These are phyloP conservation scores for Nothophoma quercina DNA, from an alignment of 2,329 filamentous ascomycete species.

Conservation along the genomic window DNA sequence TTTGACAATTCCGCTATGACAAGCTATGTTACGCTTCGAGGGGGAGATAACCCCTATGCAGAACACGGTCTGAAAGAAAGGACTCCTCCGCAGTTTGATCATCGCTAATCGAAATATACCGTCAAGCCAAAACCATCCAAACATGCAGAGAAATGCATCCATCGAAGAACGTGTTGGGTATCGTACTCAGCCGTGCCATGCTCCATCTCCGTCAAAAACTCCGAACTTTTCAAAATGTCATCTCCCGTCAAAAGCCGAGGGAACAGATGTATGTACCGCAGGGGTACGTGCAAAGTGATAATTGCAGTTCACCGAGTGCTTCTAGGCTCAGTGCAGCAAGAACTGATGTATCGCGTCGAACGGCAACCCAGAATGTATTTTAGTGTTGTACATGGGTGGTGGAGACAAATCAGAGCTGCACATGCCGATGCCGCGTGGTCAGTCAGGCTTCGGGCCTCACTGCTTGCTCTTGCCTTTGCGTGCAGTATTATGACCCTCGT, in stretches of 20 bases:
- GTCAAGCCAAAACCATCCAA: neutral
- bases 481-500: neutral
- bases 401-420: no score
- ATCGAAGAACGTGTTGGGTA: neutral
- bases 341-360: no score
- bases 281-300: neutral
- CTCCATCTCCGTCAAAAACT: neutral
- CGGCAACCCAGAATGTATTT: neutral
- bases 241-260: neutral
- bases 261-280: neutral
- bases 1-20: no score
- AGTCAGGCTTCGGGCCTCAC: neutral
- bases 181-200: neutral
- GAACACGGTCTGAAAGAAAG: no score
- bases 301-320: no score
- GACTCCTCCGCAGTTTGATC: no score
- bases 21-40: neutral
- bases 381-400: neutral
- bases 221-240: neutral
- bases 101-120: neutral
- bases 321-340: no score
- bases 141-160: neutral
- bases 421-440: neutral
- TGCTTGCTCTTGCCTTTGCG: neutral
- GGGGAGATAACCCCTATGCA: no score